phyloP scores from a whole-genome alignment of 768 basidiomycete genomes.

The Russula virescens region DNA sequence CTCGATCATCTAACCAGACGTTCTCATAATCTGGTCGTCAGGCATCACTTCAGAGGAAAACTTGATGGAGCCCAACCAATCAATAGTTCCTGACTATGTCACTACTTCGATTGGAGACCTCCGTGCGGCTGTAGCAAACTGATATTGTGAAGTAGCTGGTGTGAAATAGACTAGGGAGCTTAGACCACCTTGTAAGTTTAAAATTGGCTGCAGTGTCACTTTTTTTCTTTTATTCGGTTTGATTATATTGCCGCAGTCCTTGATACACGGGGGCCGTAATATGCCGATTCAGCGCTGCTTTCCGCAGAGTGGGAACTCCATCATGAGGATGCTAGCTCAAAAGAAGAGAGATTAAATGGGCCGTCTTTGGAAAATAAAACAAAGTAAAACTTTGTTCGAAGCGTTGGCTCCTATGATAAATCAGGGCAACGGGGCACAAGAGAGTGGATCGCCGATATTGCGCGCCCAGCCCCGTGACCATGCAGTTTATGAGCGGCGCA shows the following conservation, averaged over 20 bases:
- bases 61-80: constrained; percentile 64
- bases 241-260: not conserved
- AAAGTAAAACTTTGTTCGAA: constrained; percentile 1
- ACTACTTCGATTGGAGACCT: constrained; percentile 81
- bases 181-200: constrained; percentile 9
- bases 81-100: constrained; percentile 78
- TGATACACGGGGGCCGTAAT: not conserved
- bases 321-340: constrained; percentile 1
- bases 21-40: constrained; percentile 29
- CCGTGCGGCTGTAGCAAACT: constrained; percentile 26
- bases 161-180: constrained; percentile 1
- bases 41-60: constrained; percentile 75
- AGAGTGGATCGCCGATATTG: constrained; percentile 11
- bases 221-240: not conserved
- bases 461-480: constrained; percentile 10
- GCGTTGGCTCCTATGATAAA: not conserved
- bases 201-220: constrained; percentile 4
- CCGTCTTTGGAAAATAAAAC: not conserved
- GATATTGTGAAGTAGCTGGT: not conserved
- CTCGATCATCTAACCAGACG: not conserved
- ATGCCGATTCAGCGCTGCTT: not conserved
- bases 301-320: not conserved
- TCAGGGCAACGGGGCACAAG: constrained; percentile 14
- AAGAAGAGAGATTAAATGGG: constrained; percentile 7
- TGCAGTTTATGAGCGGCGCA: constrained; percentile 14